Base-by-base conservation (phyloP, 140 eudicot genomes). In the Cichorium intybus region DNA sequence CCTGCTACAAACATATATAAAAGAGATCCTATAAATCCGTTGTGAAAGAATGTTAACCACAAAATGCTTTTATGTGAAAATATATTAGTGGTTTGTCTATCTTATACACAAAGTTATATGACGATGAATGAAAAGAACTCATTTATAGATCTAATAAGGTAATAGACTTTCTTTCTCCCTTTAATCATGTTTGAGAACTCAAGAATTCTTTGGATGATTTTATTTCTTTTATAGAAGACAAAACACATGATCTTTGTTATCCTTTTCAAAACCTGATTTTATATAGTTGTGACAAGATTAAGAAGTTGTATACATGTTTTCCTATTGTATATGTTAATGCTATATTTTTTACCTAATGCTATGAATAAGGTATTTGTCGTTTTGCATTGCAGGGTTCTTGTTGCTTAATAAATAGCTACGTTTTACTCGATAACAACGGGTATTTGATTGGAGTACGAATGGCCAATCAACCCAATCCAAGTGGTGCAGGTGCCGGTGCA, bases 391-490 rank as follows among this genome's bases (percentile, higher is more conserved):
- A 65, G 48, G 46, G 12, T 33, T 46, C 21, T 46, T 3, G 16
- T 65, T 41, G 15, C 27, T 27, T 17, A 29, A 41, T 27, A 24
- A 37, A 26, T 47, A 33, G 43, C 5, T 12, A 28, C 10, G 6
- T 23, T 64, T 23, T 33, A 34, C 24, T 24, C 15, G 55, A 39
- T 45, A 29, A 64, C 53, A 41, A 23, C 24, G 48, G 10, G 70
- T 12, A 59, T 27, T 10, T 51, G 37, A 75, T 28, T 28, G 29
- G 58, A 59, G 18, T 51, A 33, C 58, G 26, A 51, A 75, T 75
- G 80, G 71, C 80, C 5, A 49, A 75, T 60, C 70, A 75, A 68
- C 80, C 69, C 5, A 57, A 33, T 39, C 56, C 56, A 37, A 68
- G 64, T 14, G 56, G 64, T 0, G 35, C 37, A 7, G 58, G 57